Evolutionary conservation across 495 filamentous ascomycete genomes (phyloP), one percentile per base, ranked within the genome.

Genomic region (Geopyxis carbonaria): DNA sequence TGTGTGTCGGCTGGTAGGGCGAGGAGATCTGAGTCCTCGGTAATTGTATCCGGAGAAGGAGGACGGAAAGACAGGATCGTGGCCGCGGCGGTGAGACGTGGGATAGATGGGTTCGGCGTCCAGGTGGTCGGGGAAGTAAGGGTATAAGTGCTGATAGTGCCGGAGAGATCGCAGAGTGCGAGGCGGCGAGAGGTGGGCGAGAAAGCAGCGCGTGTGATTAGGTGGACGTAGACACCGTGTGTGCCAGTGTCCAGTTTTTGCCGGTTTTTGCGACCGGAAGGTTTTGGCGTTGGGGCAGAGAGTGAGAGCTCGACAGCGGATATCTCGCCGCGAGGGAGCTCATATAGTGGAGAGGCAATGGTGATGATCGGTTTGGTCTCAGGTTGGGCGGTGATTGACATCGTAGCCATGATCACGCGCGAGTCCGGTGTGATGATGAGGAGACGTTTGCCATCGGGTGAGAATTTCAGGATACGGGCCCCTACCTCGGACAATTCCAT

Each of bases 341-440:
- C 45, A 28, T 59, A 48, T 10, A 72, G 55, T 9, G 63, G 64
- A 30, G 61, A 34, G 5, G 23, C 25, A 59, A 40, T 73, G 40
- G 8, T 58, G 58, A 39, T 72, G 55, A 25, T 64, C 50, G 46
- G 62, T 67, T 46, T 70, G 68, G 76, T 31, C 61, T 66, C 38
- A 56, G 60, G 55, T 68, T 68, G 34, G 59, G 64, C 22, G 58
- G 73, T 67, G 38, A 85, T 64, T 39, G 82, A 72, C 44, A 83
- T 65, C 18, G 67, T 61, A 15, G 93, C 65, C 61, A 93, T 93
- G 69, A 84, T 93, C 66, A 94, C 91, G 50, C 86, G 79, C 63
- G 93, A 94, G 69, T 93, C 92, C 55, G 86, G 80, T 40, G 93
- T 72, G 22, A 78, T 85, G 15, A 92, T 56, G 43, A 93, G 79